A percentile compares a stretch with the other conserved stretches of the same genome.
phyloP scores from a whole-genome alignment of 768 basidiomycete species.

The Phlegmacium glaucopus region DNA sequence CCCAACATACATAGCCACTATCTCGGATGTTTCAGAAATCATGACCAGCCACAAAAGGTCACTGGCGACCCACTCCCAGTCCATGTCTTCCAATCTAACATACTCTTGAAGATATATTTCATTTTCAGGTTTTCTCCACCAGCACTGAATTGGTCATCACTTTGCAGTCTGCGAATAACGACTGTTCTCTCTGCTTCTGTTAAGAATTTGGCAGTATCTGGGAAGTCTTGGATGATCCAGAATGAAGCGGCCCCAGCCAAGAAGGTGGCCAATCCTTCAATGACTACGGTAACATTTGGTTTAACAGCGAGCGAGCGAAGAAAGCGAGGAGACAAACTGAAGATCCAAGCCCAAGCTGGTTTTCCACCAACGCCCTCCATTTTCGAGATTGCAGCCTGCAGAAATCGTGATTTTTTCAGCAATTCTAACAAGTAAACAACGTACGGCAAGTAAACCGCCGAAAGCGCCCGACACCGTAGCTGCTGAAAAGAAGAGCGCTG shows the following conservation, averaged over 20 bases:
- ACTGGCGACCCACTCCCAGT: constrained; percentile 36
- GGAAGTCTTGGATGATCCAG: constrained; percentile 82
- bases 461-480: constrained; percentile 84
- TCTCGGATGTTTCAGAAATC: not conserved
- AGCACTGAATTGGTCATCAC: constrained; percentile 69
- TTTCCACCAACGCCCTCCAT: constrained; percentile 71
- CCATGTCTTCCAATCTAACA: constrained; percentile 77
- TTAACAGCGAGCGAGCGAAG: not conserved
- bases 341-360: constrained; percentile 70
- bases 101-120: constrained; percentile 57
- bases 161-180: constrained; percentile 61
- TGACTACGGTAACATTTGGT: constrained; percentile 30
- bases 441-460: constrained; percentile 68
- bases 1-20: constrained; percentile 57
- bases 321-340: constrained; percentile 35
- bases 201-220: constrained; percentile 76
- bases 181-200: constrained; percentile 66
- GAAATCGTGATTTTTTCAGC: not conserved
- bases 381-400: constrained; percentile 59
- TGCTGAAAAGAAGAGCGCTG: constrained; percentile 72
- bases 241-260: constrained; percentile 64
- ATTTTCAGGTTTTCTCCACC: constrained; percentile 59
- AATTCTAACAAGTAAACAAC: not conserved
- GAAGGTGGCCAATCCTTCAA: constrained; percentile 68
- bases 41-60: not conserved